Base-by-base conservation (phyloP, 2,329 filamentous ascomycete genomes). In the Cordyceps farinosa region DNA sequence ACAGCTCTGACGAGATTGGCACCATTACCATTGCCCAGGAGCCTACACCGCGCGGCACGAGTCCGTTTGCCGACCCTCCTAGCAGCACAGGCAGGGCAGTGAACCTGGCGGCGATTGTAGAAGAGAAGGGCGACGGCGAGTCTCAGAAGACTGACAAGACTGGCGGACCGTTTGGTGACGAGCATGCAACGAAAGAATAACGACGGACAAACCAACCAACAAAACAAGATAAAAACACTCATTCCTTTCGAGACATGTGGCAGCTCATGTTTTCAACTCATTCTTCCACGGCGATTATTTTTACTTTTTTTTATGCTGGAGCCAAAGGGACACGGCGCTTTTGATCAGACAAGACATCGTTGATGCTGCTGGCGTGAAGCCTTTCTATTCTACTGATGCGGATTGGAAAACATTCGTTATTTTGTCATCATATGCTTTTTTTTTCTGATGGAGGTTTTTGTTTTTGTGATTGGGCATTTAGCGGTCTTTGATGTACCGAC, bases 121-220 rank as follows among this genome's bases (percentile, higher is more conserved):
- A 86, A 40, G 70, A 71, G 56, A 65, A 76, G 71, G 66, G 73
- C 73, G 67, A 77, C 71, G 36, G 22, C 38, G 59, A 61, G 17
- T 78, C 75, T 54, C 75, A 72, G 64, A 75, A 69, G 27, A 69
- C 63, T 42, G 68, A 72, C 58, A 71, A 74, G 42, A 74, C 71
- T 17, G 71, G 68, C 64, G 85, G 82, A 67, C 84, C 83, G 1
- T 87, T 87, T 69, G 80, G 82, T 27, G 84, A 87, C 66, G 82
- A 85, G 69, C 79, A 87, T 68, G 84, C 83, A 58, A 81, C 84
- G 36, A 80, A 78, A 68, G 82, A 84, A 66, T 79, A 70, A 67
- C 22, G 58, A 60, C 45, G 15, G 27, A 32, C 17, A 22, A 22
- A 27, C 8, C 22, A 44, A 22, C 10, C 2, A 55, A 54, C 32